Evolutionary conservation across 1,284 basidiomycete genomes (phyloP).

Genomic region (Filobasidium uniguttulatum): DNA sequence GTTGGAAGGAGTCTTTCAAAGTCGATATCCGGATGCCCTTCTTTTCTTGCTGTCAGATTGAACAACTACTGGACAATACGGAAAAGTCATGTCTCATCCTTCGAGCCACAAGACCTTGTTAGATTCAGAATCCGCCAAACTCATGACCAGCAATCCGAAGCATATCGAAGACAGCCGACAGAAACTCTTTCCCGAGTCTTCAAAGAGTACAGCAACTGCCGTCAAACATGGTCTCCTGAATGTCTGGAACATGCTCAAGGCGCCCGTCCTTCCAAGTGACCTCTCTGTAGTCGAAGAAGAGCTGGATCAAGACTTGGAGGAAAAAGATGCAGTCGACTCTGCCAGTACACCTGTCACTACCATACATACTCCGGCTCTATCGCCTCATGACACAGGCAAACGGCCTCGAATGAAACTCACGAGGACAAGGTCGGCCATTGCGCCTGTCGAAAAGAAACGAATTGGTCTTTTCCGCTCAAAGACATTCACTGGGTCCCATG

Average conservation of each 20-base stretch:
- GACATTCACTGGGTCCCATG: not conserved
- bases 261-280: not conserved
- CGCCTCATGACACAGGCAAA: not conserved
- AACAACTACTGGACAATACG: too few species aligned
- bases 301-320: not conserved
- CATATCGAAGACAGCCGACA: not conserved
- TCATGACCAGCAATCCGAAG: too few species aligned
- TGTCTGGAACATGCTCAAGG: not conserved
- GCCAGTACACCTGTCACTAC: not conserved
- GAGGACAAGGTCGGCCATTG: not conserved
- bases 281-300: not conserved
- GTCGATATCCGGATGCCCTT: not conserved
- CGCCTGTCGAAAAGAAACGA: not conserved
- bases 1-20: not conserved
- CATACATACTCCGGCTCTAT: not conserved
- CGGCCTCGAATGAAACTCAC: not conserved
- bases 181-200: not conserved
- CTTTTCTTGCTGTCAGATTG: too few species aligned
- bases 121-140: too few species aligned
- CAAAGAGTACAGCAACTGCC: not conserved
- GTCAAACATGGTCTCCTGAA: not conserved
- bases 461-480: not conserved
- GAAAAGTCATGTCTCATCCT: too few species aligned
- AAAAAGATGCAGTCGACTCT: not conserved
- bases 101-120: too few species aligned